phyloP scores from a whole-genome alignment of 768 basidiomycete species.

The Lenzites betulinus region DNA sequence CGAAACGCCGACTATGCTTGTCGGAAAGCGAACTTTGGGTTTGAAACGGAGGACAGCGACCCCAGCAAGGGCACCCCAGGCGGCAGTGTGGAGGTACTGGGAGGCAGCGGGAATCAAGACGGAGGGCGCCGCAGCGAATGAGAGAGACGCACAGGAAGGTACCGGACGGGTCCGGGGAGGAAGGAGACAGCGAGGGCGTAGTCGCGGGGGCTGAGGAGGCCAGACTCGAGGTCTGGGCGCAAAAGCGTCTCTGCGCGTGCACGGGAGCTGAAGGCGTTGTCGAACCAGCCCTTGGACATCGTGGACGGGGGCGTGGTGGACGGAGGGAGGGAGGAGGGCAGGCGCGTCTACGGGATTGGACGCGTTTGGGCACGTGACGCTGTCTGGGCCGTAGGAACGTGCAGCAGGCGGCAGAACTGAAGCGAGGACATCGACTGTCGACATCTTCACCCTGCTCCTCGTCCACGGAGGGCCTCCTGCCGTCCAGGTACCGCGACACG shows the following conservation, averaged over 20 bases:
- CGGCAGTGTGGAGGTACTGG: conserved; percentile 29
- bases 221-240: conserved; percentile 53
- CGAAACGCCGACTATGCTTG: conserved; percentile 11
- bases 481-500: conserved; percentile 11
- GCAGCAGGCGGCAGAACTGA: background rate
- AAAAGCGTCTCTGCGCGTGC: conserved; percentile 48
- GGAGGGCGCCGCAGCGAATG: conserved; percentile 3
- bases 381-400: conserved; percentile 14
- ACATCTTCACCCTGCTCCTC: background rate
- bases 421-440: background rate
- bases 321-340: background rate
- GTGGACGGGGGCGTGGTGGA: background rate
- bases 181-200: conserved; percentile 57
- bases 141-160: conserved; percentile 43
- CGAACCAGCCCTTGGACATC: conserved; percentile 39
- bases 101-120: conserved; percentile 22
- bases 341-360: conserved; percentile 10
- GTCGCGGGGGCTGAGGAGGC: conserved; percentile 52
- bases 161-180: conserved; percentile 49
- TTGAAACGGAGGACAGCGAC: conserved; percentile 28
- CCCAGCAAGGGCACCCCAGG: conserved; percentile 30
- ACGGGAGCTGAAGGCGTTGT: conserved; percentile 47
- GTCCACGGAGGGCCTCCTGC: background rate
- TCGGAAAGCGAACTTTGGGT: conserved; percentile 14
- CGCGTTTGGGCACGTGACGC: conserved; percentile 5